Evolutionary conservation across 2,329 filamentous ascomycete genomes (phyloP), one percentile per base, ranked within the genome.

Genomic region (Colletotrichum costaricense): DNA sequence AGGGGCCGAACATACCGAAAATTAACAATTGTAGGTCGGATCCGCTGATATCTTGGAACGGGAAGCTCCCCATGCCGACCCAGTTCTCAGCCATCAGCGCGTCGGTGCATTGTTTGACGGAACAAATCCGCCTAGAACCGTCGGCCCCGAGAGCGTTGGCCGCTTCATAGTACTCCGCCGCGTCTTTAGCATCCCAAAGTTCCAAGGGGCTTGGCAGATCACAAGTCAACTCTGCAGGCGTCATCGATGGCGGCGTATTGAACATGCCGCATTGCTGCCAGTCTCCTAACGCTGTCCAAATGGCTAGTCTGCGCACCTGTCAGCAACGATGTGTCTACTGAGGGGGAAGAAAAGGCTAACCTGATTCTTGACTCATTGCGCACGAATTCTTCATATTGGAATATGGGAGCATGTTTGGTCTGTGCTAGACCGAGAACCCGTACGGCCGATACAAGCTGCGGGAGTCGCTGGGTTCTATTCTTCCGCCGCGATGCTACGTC

Each of bases 181-280:
- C 62, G 4, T 75, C 63, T 3, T 70, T 64, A 0, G 79, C 76
- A 26, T 80, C 77, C 79, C 79, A 81, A 0, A 81, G 72, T 14
- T 76, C 74, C 0, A 63, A 63, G 5, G 76, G 66, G 38, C 77
- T 78, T 0, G 79, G 77, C 3, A 79, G 64, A n/a, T 78, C 74
- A 30, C 76, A 77, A 0, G 72, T 77, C 58, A 81, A 66, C 62
- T 81, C 79, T 30, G 66, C 52, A 9, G 75, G 74, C 1, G 77
- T 75, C 22, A 77, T 77, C 12, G 74, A 33, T 2, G 76, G 73
- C n/a, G 76, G 77, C 3, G 64, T 66, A 58, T 79, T 76, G 57
- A 76, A 78, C 65, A 78, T 74, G 59, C 79, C 76, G 26, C 71
- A 62, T 35, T 81, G 78, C 26, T 80, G 78, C 77, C 78, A 80